Conservation (phyloP, 2,329 filamentous ascomycete genomes). For the Xylariaceae sp. region DNA sequence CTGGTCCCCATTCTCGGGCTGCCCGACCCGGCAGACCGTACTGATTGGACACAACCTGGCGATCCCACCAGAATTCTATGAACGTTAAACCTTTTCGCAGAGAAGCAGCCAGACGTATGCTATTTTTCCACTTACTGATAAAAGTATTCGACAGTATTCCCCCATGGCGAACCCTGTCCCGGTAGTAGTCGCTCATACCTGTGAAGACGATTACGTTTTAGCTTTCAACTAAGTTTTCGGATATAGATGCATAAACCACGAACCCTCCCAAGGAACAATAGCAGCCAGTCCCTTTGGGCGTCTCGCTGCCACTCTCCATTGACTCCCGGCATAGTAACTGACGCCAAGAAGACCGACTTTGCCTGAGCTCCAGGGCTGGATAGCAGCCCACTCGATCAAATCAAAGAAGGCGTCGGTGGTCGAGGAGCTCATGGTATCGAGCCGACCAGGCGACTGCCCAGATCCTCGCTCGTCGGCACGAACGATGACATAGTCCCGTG, state of each 20-base stretch:
- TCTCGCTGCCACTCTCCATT: slow-evolving; percentile 48
- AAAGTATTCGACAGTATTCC: slow-evolving; percentile 52
- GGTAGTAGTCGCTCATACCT: slow-evolving; percentile 52
- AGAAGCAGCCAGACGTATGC: too few species aligned
- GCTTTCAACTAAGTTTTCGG: too few species aligned
- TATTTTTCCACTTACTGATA: too few species aligned
- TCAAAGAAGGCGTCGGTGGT: slow-evolving; percentile 48
- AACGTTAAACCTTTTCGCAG: too few species aligned
- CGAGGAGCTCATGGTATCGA: slow-evolving; percentile 47
- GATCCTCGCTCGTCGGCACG: slow-evolving; percentile 48
- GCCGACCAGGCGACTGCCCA: slow-evolving; percentile 43
- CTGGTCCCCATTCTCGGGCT: slow-evolving; percentile 28
- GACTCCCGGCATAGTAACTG: slow-evolving; percentile 44
- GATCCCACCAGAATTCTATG: slow-evolving; percentile 64
- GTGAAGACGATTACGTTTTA: too few species aligned
- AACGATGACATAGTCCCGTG: slow-evolving; percentile 51
- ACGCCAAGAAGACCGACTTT: slow-evolving; percentile 48
- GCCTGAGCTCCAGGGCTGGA: slow-evolving; percentile 44
- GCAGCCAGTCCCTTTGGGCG: slow-evolving; percentile 43
- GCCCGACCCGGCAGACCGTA: slow-evolving; percentile 50
- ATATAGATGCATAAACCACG: too few species aligned
- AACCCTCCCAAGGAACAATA: slow-evolving; percentile 42
- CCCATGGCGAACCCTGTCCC: slow-evolving; percentile 57
- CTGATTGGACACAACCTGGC: slow-evolving; percentile 64
- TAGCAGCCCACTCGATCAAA: slow-evolving; percentile 46